Conservation (phyloP, 768 basidiomycete species). For the Kondoa subrosea region DNA sequence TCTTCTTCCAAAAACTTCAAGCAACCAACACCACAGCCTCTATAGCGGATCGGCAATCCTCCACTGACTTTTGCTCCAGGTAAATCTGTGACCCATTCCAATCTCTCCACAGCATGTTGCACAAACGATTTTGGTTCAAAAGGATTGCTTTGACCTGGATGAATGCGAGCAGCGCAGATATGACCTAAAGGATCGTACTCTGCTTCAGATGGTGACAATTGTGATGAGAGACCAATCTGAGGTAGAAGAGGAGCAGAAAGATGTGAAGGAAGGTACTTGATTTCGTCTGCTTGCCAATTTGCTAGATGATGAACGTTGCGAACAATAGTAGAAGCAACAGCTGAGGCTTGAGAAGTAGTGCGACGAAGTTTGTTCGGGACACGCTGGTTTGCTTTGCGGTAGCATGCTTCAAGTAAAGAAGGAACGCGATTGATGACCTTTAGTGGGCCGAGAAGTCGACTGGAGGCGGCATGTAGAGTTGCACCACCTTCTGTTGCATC, state of each 20-base stretch:
- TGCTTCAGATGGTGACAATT: not conserved
- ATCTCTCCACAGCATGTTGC: not conserved
- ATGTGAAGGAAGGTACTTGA: not conserved
- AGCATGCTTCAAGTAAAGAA: not conserved
- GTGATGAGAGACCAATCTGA: not conserved
- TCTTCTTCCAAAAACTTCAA: not conserved
- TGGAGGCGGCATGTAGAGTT: not conserved
- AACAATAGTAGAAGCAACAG: not conserved
- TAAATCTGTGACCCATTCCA: not conserved
- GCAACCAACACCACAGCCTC: not conserved
- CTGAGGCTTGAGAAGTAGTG: not conserved
- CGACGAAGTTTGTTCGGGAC: not conserved
- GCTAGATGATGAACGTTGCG: not conserved
- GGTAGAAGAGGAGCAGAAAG: not conserved
- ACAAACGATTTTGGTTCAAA: too few species aligned
- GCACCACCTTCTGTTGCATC: not conserved
- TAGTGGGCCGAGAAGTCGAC: not conserved
- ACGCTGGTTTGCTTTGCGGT: not conserved
- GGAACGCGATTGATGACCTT: not conserved
- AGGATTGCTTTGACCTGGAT: too few species aligned
- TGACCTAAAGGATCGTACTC: not conserved
- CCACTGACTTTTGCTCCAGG: not conserved
- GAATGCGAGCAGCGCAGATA: not conserved
- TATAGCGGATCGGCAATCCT: not conserved
- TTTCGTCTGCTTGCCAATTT: not conserved